These are phyloP conservation scores for Entamoeba invadens DNA, from an alignment of 208 protist species.

Conservation along the genomic window DNA sequence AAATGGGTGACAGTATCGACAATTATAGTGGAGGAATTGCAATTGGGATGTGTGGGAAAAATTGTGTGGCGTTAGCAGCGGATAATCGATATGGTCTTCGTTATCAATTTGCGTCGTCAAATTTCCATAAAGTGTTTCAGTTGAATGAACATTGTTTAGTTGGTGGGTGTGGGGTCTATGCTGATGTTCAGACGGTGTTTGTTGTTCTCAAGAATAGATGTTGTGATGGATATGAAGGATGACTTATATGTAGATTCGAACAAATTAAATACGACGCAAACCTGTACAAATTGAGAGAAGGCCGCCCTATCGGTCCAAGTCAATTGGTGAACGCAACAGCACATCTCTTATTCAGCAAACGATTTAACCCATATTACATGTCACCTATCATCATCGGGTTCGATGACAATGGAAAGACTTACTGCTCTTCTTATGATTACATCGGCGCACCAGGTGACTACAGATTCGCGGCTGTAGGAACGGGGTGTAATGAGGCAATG, in stretches of 20 bases:
- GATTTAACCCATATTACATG: slow-evolving; percentile 90
- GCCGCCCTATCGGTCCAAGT: slow-evolving; percentile 49
- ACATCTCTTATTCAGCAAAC: slow-evolving; percentile 53
- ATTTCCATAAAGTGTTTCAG: slow-evolving; percentile 77
- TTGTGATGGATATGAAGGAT: no score
- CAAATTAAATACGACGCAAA: slow-evolving; percentile 49
- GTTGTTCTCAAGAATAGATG: not conserved
- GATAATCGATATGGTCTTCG: slow-evolving; percentile 80
- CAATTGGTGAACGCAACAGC: slow-evolving; percentile 47
- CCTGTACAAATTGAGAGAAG: slow-evolving; percentile 45
- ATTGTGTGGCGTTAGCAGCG: slow-evolving; percentile 87
- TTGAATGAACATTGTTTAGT: slow-evolving; percentile 74
- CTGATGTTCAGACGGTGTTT: slow-evolving; percentile 80
- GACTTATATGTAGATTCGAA: slow-evolving; percentile 39
- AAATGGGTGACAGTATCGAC: not conserved
- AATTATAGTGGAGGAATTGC: slow-evolving; percentile 81
- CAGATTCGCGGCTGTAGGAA: slow-evolving; percentile 89
- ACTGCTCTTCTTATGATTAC: slow-evolving; percentile 79
- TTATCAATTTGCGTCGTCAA: slow-evolving; percentile 73
- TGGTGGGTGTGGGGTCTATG: slow-evolving; percentile 77
- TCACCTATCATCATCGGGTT: slow-evolving; percentile 88
- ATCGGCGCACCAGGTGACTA: slow-evolving; percentile 65
- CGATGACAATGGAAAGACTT: slow-evolving; percentile 64
- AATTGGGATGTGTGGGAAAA: slow-evolving; percentile 85
- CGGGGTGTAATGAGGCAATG: slow-evolving; percentile 73